A percentile compares a stretch with the other conserved stretches of the same genome.
Conservation (phyloP, 345 rosid genomes). For the Camelina laxa region DNA sequence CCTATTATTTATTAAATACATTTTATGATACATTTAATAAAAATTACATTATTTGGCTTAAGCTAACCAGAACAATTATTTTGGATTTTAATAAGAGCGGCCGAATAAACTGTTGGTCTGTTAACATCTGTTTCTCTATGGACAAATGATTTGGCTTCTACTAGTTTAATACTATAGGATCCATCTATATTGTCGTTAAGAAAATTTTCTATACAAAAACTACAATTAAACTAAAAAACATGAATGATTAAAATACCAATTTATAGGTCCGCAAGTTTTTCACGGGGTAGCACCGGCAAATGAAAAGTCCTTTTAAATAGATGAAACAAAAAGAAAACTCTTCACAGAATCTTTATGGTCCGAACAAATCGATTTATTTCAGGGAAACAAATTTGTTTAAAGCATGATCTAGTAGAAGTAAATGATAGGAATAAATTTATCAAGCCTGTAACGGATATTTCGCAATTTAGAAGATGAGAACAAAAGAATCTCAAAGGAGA, state of each 20-base stretch:
- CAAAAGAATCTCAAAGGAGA: not conserved
- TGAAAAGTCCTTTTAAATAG: conserved; percentile 12
- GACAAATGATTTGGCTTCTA: conserved; percentile 27
- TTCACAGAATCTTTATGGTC: conserved; percentile 31
- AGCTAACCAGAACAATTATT: conserved; percentile 26
- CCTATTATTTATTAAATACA: conserved; percentile 1
- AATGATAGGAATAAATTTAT: not conserved
- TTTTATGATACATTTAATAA: conserved; percentile 11
- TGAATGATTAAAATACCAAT: conserved; percentile 12
- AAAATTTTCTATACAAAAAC: not conserved
- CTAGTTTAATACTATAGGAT: conserved; percentile 20
- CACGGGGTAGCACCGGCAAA: conserved; percentile 39
- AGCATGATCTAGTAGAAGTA: conserved; percentile 13
- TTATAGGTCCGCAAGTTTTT: conserved; percentile 25
- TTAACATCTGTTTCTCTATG: conserved; percentile 22
- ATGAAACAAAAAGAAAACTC: conserved; percentile 38
- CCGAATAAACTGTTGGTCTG: conserved; percentile 30
- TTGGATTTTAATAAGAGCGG: not conserved
- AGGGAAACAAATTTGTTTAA: not conserved
- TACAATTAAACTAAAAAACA: not conserved
- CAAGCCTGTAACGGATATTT: not conserved
- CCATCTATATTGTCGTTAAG: conserved; percentile 28
- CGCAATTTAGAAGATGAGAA: not conserved
- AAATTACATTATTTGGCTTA: conserved; percentile 14
- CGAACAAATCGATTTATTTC: conserved; percentile 29